Conservation (phyloP, 1,284 basidiomycete genomes). For the Ganoderma sinense region DNA sequence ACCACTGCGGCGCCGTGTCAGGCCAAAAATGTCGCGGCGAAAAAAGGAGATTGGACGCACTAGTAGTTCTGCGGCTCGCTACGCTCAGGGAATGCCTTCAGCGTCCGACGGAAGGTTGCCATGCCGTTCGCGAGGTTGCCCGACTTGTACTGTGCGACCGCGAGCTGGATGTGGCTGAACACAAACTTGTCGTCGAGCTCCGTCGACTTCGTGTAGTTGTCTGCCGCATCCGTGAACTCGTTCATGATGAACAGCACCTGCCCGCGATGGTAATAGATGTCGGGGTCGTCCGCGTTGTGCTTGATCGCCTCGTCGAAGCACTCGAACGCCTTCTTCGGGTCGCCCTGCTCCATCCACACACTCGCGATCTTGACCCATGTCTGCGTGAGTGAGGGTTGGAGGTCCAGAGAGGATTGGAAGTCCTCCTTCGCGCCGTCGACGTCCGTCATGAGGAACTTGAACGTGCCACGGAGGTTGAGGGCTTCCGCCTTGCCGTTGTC, state of each 20-base stretch:
- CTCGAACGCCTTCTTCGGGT: slow-evolving; percentile 83
- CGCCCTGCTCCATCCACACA: slow-evolving; percentile 96
- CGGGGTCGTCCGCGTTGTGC: slow-evolving; percentile 87
- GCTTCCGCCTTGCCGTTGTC: slow-evolving; percentile 86
- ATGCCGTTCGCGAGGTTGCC: slow-evolving; percentile 83
- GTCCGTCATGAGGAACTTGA: slow-evolving; percentile 95
- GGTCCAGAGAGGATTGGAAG: slow-evolving; percentile 79
- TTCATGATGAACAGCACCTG: slow-evolving; percentile 98
- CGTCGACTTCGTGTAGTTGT: slow-evolving; percentile 91
- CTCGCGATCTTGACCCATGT: slow-evolving; percentile 97
- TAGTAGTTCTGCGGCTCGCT: slow-evolving; percentile 94
- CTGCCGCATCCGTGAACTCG: slow-evolving; percentile 86
- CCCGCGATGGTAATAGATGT: slow-evolving; percentile 99
- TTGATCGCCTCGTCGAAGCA: slow-evolving; percentile 93
- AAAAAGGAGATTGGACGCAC: slow-evolving; percentile 52
- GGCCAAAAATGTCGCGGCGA: neutral
- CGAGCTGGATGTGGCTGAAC: slow-evolving; percentile 96
- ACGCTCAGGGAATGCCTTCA: slow-evolving; percentile 82
- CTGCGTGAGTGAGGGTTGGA: slow-evolving; percentile 85
- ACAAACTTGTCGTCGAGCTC: slow-evolving; percentile 87
- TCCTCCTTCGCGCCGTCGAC: slow-evolving; percentile 88
- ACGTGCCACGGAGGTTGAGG: slow-evolving; percentile 93
- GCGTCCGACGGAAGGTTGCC: slow-evolving; percentile 87
- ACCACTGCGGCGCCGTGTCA: slow-evolving; percentile 64
- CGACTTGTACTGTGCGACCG: slow-evolving; percentile 96